Conservation (phyloP, 2,329 filamentous ascomycete genomes). For the Ophiostoma novo-ulmi region DNA sequence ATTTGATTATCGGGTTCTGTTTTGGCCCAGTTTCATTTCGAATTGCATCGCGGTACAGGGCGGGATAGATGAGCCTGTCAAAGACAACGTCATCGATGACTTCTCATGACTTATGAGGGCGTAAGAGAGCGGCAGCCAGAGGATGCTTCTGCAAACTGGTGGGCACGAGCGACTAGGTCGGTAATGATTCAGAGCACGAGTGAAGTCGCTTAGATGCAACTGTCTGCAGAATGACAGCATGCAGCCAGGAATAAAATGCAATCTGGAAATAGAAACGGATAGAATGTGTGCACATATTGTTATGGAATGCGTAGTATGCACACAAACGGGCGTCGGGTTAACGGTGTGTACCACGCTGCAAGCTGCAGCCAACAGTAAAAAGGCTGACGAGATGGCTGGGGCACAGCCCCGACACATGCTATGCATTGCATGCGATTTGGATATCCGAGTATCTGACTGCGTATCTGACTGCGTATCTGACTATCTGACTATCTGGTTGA, state of each 20-base stretch:
- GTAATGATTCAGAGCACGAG: background rate
- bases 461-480: background rate
- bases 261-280: background rate
- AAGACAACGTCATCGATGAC: slow-evolving; percentile 2
- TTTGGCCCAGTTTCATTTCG: background rate
- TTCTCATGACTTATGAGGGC: background rate
- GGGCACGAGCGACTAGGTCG: background rate
- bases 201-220: background rate
- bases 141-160: background rate
- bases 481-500: background rate
- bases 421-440: background rate
- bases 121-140: background rate
- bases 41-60: background rate
- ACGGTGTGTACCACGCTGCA: background rate
- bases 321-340: background rate
- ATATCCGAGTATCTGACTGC: background rate
- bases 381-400: background rate
- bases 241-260: slow-evolving; percentile 5
- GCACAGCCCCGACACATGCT: background rate
- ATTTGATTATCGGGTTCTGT: background rate
- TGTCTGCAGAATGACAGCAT: slow-evolving; percentile 11
- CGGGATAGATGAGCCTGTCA: background rate
- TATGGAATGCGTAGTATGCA: background rate
- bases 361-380: background rate
- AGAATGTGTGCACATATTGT: background rate